phyloP scores from a whole-genome alignment of 805 yeast genomes.

The Myxozyma geophila region DNA sequence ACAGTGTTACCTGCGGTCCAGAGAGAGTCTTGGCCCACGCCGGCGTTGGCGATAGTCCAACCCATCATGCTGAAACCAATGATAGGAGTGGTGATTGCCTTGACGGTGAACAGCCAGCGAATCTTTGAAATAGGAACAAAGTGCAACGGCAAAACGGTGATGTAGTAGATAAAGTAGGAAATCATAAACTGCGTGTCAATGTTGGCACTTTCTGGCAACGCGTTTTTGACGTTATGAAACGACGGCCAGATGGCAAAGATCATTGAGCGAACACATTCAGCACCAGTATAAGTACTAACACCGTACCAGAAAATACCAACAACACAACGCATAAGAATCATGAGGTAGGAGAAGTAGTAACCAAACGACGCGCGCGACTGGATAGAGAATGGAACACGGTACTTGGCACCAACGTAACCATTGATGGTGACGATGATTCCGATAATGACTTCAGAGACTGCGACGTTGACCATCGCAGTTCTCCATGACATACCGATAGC shows the following conservation, averaged over 20 bases:
- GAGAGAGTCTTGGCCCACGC: conserved; percentile 62
- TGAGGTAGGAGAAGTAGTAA: conserved; percentile 71
- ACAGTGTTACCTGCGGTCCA: conserved; percentile 53
- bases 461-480: conserved; percentile 29
- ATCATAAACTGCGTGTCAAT: conserved; percentile 39
- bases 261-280: conserved; percentile 79
- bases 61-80: conserved; percentile 36
- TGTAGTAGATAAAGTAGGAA: conserved; percentile 39
- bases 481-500: conserved; percentile 37
- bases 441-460: conserved; percentile 49
- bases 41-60: conserved; percentile 62
- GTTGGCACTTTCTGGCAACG: conserved; percentile 57
- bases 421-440: conserved; percentile 69
- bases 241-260: conserved; percentile 70
- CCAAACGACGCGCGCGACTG: conserved; percentile 83
- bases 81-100: conserved; percentile 35
- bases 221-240: conserved; percentile 49
- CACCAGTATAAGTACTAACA: conserved; percentile 84
- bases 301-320: conserved; percentile 89
- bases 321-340: conserved; percentile 77
- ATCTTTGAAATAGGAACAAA: conserved; percentile 33
- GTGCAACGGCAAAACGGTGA: conserved; percentile 34
- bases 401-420: conserved; percentile 77
- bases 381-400: conserved; percentile 86
- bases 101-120: conserved; percentile 35